Evolutionary conservation across 345 rosid species (phyloP), one percentile per base, ranked within the genome.

Genomic region (Angophora floribunda): DNA sequence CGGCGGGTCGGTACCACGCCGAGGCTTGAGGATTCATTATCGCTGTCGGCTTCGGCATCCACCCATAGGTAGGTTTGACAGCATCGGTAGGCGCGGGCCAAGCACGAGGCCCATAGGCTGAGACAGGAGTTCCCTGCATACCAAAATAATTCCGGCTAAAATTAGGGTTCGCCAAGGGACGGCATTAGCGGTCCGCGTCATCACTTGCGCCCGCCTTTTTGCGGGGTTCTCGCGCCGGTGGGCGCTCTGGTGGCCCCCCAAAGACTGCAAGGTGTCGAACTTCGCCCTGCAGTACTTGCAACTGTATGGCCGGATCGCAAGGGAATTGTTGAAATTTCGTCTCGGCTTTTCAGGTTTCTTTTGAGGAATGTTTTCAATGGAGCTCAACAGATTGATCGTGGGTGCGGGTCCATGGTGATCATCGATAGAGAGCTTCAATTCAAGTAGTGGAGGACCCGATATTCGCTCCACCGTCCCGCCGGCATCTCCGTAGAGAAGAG

Each of bases 181-280:
- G 88, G 24, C 49, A 24, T 63, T 0, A 26, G 36, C 53, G 26
- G 1, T 65, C 55, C 26, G 36, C 13, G 17, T 65, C 4, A 1
- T 32, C 15, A 0, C 82, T 10, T 36, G 1, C 59, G 65, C 52
- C 52, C 0, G 80, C 80, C 47, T 89, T 57, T 36, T 19, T 11
- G 51, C 32, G 28, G 88, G 79, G 28, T 32, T 49, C 44, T 78
- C n/a, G 4, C 9, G 78, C 30, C 67, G 86, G 61, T 89, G 88
- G 70, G 86, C 86, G n/a, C 53, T 78, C 41, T 89, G 88, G 36
- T 70, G 88, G 36, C 88, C 90, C 12, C 90, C 88, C 44, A 86
- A 24, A 5, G 88, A 75, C 49, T 78, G 88, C 75, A 13, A 44
- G 70, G 45, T 86, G 78, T 6, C 19, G 45, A 88, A 88, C 86